Base-by-base conservation (phyloP, 345 rosid species). In the Lagerstroemia speciosa region DNA sequence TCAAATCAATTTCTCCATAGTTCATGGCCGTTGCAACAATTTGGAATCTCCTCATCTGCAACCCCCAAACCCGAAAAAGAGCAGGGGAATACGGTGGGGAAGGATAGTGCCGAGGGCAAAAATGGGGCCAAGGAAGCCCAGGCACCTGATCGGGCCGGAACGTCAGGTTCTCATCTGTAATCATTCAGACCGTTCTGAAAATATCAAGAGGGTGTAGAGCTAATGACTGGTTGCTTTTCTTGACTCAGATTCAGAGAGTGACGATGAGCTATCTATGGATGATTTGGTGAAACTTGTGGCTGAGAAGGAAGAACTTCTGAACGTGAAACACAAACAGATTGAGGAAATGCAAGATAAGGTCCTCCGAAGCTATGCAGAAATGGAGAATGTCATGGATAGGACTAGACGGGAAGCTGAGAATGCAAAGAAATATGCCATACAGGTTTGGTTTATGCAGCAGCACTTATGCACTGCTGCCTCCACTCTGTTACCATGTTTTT, bases 321-420 rank as follows among this genome's bases (percentile, higher is more conserved):
- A 83, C 72, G 68, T 36, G 65, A 91, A 92, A 79, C 79, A 84
- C 67, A 77, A 86, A 78, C 88, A 86, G 76, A 69, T 92, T 3
- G 83, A 83, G 67, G 74, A 78, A 71, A 85, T 94, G 96, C 58
- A 92, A 80, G 97, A 94, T 78, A 89, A 92, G 65, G 83, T 87
- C 75, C 89, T 94, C 32, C 90, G 97, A 3, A 64, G 85, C 24
- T 82, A 80, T 73, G 98, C 98, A 3, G 99, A 94, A 79, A 86
- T 86, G 93, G 92, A 94, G 83, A 94, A 94, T 78, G 80, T 89
- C 34, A 83, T 84, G 87, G 92, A 78, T 62, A 88, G 98, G 77
- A 92, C 91, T 45, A 87, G 78, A 71, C 93, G 99, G 33, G 97
- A 89, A 80, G 86, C 98, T 3, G 98, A 92, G 71, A 94, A 78